A percentile compares a stretch with the other conserved stretches of the same genome.
Conservation (phyloP, 148 eudicot species). For the Spergularia marina region DNA sequence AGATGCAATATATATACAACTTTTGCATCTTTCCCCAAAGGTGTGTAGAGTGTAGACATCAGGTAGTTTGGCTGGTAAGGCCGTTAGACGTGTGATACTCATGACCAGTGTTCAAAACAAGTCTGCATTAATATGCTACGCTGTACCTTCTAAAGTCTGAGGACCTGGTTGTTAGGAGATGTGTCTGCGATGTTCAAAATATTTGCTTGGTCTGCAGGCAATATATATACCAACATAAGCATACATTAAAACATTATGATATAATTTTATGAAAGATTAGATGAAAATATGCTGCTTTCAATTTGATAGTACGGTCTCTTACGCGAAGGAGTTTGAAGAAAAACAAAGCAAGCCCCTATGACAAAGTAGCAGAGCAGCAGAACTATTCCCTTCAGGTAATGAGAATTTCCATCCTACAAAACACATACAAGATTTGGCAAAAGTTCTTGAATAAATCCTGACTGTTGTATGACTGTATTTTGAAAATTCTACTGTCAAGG, state of each 20-base stretch:
- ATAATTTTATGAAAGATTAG: not conserved
- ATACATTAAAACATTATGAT: not conserved
- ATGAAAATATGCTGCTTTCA: not conserved
- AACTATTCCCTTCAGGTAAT: conserved; percentile 79
- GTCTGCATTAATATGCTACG: not conserved
- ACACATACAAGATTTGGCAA: not conserved
- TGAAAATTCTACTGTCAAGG: too few species aligned
- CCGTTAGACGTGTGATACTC: too few species aligned
- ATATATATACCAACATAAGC: not conserved
- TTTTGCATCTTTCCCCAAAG: too few species aligned
- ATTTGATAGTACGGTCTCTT: conserved; percentile 11
- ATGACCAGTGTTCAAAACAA: not conserved
- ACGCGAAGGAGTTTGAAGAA: conserved; percentile 39
- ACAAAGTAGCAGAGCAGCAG: conserved; percentile 72
- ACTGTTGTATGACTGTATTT: not conserved
- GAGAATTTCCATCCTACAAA: conserved; percentile 71
- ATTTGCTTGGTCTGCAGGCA: conserved; percentile 21
- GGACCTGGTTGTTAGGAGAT: not conserved
- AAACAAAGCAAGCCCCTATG: conserved; percentile 68
- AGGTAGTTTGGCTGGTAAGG: too few species aligned
- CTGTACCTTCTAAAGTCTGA: conserved; percentile 20
- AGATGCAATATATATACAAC: too few species aligned
- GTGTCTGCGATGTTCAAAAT: conserved; percentile 15
- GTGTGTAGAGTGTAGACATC: too few species aligned
- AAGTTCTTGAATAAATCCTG: not conserved